phyloP scores from a whole-genome alignment of 169 alveolate species.

The Plasmodium falciparum region DNA sequence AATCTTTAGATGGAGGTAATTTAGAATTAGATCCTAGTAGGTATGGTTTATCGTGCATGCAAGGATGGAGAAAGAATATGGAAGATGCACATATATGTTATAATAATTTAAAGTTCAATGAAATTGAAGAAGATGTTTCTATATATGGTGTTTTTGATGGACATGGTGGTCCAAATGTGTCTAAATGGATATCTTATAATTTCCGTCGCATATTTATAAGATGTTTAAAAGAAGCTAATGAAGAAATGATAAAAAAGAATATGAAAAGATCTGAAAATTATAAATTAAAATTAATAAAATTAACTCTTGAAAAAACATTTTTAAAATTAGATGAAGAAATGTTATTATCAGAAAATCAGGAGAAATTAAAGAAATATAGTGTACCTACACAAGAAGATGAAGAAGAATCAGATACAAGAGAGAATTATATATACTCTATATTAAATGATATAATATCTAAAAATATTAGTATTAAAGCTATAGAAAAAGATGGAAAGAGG shows the following conservation, averaged over 20 bases:
- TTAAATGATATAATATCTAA: conserved; percentile 81
- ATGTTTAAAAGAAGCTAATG: conserved; percentile 72
- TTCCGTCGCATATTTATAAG: conserved; percentile 82
- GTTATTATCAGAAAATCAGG: conserved; percentile 74
- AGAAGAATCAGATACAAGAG: conserved; percentile 79
- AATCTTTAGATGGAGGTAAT: conserved; percentile 89
- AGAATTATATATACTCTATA: conserved; percentile 78
- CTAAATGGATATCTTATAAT: conserved; percentile 93
- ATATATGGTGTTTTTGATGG: conserved; percentile 98
- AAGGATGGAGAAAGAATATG: conserved; percentile 97
- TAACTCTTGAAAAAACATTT: conserved; percentile 79
- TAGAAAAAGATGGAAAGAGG: conserved; percentile 81
- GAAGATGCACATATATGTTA: conserved; percentile 95
- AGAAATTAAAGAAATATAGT: conserved; percentile 71
- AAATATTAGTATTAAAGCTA: conserved; percentile 79
- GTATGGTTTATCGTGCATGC: conserved; percentile 93
- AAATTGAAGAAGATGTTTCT: conserved; percentile 79
- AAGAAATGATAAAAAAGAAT: conserved; percentile 52
- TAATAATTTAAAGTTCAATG: conserved; percentile 61
- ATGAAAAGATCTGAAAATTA: conserved; percentile 46
- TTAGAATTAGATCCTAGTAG: conserved; percentile 83
- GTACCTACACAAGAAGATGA: conserved; percentile 81
- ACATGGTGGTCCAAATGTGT: conserved; percentile 98
- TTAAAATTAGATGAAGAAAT: conserved; percentile 84
- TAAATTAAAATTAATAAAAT: conserved; percentile 66